A percentile compares a stretch with the other conserved stretches of the same genome.
These are phyloP conservation scores for Leishmania mexicana DNA, from an alignment of 208 protist genomes.

Conservation along the genomic window DNA sequence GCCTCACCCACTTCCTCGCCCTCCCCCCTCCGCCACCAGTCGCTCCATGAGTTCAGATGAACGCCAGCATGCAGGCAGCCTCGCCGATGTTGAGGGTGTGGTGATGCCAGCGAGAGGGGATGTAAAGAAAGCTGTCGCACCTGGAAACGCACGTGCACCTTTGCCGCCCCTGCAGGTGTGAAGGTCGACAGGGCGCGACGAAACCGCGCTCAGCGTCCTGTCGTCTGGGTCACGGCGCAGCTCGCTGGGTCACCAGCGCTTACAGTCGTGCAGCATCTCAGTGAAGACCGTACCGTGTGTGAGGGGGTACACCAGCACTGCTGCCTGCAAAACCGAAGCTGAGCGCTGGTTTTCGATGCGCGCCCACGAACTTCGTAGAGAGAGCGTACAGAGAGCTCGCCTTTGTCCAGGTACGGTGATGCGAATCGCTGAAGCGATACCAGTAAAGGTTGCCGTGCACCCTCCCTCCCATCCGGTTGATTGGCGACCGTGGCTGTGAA, in stretches of 20 bases:
- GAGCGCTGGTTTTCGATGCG: constrained; percentile 20
- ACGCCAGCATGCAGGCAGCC: constrained; percentile 57
- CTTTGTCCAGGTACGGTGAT: constrained; percentile 33
- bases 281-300: constrained; percentile 59
- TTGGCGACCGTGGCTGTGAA: constrained; percentile 9
- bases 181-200: constrained; percentile 23
- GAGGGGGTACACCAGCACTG: constrained; percentile 53
- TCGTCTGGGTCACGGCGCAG: constrained; percentile 37
- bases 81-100: constrained; percentile 60
- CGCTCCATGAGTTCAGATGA: constrained; percentile 18
- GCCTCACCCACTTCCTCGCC: neutral
- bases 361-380: constrained; percentile 24
- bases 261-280: constrained; percentile 45
- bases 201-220: constrained; percentile 37
- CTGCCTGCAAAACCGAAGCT: constrained; percentile 51
- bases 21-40: neutral
- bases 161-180: constrained; percentile 7
- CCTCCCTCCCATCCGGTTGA: neutral
- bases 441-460: constrained; percentile 29
- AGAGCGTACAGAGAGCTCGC: constrained; percentile 24
- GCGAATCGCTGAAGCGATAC: constrained; percentile 51
- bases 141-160: constrained; percentile 37
- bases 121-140: constrained; percentile 46
- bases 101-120: constrained; percentile 49
- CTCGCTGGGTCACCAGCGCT: constrained; percentile 43